Conservation (phyloP, 257 asterid genomes). For the Plectranthus barbatus region DNA sequence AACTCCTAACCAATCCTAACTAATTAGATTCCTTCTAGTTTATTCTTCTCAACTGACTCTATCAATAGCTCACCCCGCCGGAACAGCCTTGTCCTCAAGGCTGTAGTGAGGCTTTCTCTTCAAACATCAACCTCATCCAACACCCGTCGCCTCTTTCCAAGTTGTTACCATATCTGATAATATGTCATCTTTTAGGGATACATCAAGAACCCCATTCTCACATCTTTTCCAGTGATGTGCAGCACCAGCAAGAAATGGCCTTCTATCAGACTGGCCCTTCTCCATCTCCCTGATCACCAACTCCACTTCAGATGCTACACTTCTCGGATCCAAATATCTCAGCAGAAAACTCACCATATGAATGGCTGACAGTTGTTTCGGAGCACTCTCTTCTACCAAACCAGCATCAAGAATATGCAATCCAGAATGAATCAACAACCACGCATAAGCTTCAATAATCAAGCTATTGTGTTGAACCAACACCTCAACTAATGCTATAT, state of each 20-base stretch:
- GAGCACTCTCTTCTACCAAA: slow-evolving; percentile 55
- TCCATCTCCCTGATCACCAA: slow-evolving; percentile 73
- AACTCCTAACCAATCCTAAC: too few species aligned
- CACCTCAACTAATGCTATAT: slow-evolving; percentile 71
- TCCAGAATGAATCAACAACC: slow-evolving; percentile 61
- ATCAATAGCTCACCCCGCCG: too few species aligned
- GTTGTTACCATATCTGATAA: slow-evolving; percentile 46
- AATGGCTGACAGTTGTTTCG: slow-evolving; percentile 70
- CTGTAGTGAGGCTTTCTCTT: too few species aligned
- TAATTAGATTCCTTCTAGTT: too few species aligned
- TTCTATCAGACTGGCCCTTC: slow-evolving; percentile 65
- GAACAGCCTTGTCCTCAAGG: too few species aligned
- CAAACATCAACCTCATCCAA: too few species aligned
- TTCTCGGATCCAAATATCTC: slow-evolving; percentile 73
- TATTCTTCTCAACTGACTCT: too few species aligned
- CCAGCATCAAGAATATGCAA: slow-evolving; percentile 49
- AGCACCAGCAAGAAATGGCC: slow-evolving; percentile 81
- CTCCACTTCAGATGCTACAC: slow-evolving; percentile 62
- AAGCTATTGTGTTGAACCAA: slow-evolving; percentile 77
- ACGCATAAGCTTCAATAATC: slow-evolving; percentile 82
- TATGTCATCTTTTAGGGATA: slow-evolving; percentile 84
- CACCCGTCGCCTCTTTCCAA: too few species aligned
- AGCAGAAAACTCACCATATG: slow-evolving; percentile 81
- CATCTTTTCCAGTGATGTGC: slow-evolving; percentile 62
- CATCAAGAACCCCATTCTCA: slow-evolving; percentile 48